Evolutionary conservation across 768 basidiomycete genomes (phyloP).

Genomic region (Leccinum broughii): DNA sequence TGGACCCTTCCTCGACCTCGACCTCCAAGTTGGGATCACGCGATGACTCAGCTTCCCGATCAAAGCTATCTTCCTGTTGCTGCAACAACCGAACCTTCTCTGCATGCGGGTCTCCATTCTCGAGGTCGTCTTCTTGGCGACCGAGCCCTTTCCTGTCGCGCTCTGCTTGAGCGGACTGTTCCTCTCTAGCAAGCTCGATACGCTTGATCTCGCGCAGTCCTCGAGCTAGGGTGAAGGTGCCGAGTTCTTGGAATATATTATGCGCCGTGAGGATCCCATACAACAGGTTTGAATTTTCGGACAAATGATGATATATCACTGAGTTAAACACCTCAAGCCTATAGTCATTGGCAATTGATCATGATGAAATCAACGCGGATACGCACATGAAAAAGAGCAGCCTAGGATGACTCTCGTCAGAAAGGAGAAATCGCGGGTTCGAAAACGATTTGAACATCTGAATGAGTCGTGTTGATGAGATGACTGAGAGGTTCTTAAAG

Average conservation of each 20-base stretch:
- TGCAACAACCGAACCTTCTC: conserved; percentile 72
- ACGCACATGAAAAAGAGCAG: conserved; percentile 87
- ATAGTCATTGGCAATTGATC: not conserved
- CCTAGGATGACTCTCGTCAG: conserved; percentile 94
- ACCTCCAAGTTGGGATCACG: conserved; percentile 10
- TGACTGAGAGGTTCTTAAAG: conserved; percentile 76
- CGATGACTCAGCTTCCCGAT: conserved; percentile 26
- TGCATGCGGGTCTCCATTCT: conserved; percentile 33
- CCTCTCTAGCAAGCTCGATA: conserved; percentile 70
- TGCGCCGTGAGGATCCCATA: conserved; percentile 86
- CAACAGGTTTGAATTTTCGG: conserved; percentile 84
- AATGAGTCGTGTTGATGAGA: conserved; percentile 78
- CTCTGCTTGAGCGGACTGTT: conserved; percentile 44
- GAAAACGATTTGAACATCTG: conserved; percentile 93
- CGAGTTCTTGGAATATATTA: conserved; percentile 84
- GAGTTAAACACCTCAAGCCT: conserved; percentile 93
- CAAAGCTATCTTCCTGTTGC: conserved; percentile 43
- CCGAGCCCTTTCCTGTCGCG: conserved; percentile 22
- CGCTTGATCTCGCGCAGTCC: conserved; percentile 85
- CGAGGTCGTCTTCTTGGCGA: conserved; percentile 25
- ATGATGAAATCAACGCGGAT: not conserved
- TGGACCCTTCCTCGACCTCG: conserved; percentile 17
- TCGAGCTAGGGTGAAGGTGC: conserved; percentile 85
- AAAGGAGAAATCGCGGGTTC: conserved; percentile 82
- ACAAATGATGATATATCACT: conserved; percentile 73